Conservation (phyloP, 2,329 filamentous ascomycete genomes). For the Gyromitra esculenta region DNA sequence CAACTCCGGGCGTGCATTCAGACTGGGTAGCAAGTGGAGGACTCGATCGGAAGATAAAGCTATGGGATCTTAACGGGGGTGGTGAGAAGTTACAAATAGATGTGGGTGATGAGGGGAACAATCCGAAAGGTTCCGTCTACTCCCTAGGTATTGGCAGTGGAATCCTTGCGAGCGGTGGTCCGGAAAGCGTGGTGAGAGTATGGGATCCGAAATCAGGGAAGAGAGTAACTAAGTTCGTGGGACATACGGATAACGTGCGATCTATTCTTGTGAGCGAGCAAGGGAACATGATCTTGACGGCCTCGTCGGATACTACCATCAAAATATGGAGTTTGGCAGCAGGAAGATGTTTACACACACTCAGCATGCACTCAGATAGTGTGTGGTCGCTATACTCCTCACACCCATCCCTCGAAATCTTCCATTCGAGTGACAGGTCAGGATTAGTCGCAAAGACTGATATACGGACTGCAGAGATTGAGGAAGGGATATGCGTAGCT, state of each 20-base stretch:
- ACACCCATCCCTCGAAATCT: conserved; percentile 83
- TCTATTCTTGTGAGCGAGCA: conserved; percentile 88
- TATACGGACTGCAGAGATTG: conserved; percentile 73
- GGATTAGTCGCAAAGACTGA: conserved; percentile 97
- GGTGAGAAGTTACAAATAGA: conserved; percentile 90
- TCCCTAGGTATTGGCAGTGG: conserved; percentile 81
- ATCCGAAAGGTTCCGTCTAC: conserved; percentile 94
- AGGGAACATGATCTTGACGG: conserved; percentile 90
- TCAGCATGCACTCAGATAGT: conserved; percentile 99
- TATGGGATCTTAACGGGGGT: conserved; percentile 91
- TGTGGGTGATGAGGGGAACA: conserved; percentile 76
- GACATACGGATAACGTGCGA: conserved; percentile 93
- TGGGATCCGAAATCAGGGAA: conserved; percentile 92
- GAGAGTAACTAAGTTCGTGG: conserved; percentile 93
- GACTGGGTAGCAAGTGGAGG: conserved; percentile 95
- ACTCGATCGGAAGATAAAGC: conserved; percentile 86
- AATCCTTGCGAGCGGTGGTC: conserved; percentile 89
- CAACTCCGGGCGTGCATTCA: conserved; percentile 72
- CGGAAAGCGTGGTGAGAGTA: conserved; percentile 89
- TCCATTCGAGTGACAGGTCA: conserved; percentile 93
- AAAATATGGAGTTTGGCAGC: conserved; percentile 98
- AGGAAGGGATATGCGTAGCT: conserved; percentile 87
- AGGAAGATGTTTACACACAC: conserved; percentile 94
- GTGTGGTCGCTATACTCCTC: conserved; percentile 96
- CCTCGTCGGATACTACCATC: conserved; percentile 94